phyloP scores from a whole-genome alignment of 331 rosid species.

The Saraca asoca region DNA sequence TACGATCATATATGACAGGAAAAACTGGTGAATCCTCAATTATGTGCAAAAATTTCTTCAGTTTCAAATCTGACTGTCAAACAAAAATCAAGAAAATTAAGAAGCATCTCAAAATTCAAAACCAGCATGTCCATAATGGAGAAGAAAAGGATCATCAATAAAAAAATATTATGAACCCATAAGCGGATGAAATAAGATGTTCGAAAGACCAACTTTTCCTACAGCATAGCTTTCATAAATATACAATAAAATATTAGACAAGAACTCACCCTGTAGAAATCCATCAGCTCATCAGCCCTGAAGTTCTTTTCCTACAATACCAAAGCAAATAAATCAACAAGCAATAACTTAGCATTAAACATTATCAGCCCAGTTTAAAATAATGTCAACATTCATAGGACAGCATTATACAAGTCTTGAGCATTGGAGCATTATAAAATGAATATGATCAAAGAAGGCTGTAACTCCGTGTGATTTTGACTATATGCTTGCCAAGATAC shows the following conservation, averaged over 20 bases:
- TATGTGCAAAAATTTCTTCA: conserved; percentile 95
- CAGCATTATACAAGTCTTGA: too few relatives aligned
- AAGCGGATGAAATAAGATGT: too few relatives aligned
- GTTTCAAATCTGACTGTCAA: conserved; percentile 88
- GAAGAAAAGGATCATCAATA: background rate
- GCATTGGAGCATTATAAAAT: background rate
- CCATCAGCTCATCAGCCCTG: conserved; percentile 90
- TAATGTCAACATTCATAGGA: too few relatives aligned
- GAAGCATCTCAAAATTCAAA: conserved; percentile 19
- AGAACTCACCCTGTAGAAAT: conserved; percentile 80
- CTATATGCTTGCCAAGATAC: conserved; percentile 19
- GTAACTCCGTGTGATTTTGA: conserved; percentile 22
- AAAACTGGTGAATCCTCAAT: conserved; percentile 76
- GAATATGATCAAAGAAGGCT: conserved; percentile 5
- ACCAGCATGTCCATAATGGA: conserved; percentile 15
- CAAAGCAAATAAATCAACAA: conserved; percentile 26
- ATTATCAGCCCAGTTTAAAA: background rate
- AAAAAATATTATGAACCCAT: conserved; percentile 15
- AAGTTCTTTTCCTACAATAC: conserved; percentile 63
- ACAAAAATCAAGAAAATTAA: conserved; percentile 36
- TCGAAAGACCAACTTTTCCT: background rate
- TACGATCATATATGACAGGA: conserved; percentile 80
- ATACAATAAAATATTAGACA: conserved; percentile 16
- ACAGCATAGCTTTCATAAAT: background rate
- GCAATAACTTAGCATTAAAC: conserved; percentile 21